Percentiles rank a stretch among this genome's conserved stretches.
These are phyloP conservation scores for Xerocomellus intermedius DNA, from an alignment of 768 basidiomycete genomes.

Conservation along the genomic window DNA sequence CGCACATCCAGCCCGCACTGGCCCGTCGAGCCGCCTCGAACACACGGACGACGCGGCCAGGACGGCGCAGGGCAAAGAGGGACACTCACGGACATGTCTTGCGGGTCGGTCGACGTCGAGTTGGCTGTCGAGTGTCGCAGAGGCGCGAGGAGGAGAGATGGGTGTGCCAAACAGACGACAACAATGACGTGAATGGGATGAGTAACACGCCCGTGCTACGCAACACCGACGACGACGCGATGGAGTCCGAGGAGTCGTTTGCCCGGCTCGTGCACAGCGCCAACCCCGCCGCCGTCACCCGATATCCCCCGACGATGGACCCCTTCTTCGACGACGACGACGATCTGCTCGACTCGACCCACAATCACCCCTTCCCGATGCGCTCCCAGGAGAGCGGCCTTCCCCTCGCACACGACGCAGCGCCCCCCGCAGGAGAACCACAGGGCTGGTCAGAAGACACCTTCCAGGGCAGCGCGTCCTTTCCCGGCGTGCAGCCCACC, in stretches of 20 bases:
- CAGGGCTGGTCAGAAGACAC: slow-evolving; percentile 70
- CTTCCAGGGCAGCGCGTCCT: slow-evolving; percentile 45
- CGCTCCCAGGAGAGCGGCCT: slow-evolving; percentile 49
- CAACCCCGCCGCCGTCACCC: slow-evolving; percentile 24
- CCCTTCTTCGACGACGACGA: slow-evolving; percentile 84
- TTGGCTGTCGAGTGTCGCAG: neutral
- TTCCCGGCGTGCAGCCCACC: slow-evolving; percentile 31
- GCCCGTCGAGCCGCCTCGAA: neutral
- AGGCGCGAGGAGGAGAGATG: neutral
- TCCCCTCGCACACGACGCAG: slow-evolving; percentile 47
- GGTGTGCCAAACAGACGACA: slow-evolving; percentile 9
- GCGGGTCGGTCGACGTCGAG: slow-evolving; percentile 1
- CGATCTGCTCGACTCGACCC: slow-evolving; percentile 32
- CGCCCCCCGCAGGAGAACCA: slow-evolving; percentile 51
- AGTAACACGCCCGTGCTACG: neutral
- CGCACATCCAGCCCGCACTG: slow-evolving; percentile 14
- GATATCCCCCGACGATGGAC: slow-evolving; percentile 67
- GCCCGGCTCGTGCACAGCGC: slow-evolving; percentile 26
- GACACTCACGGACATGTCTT: slow-evolving; percentile 25
- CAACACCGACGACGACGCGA: slow-evolving; percentile 12
- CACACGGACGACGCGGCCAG: neutral
- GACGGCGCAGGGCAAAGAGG: rapidly evolving
- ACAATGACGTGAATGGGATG: slow-evolving; percentile 6
- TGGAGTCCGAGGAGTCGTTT: slow-evolving; percentile 30
- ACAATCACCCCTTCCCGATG: slow-evolving; percentile 36